Evolutionary conservation across 2,329 filamentous ascomycete species (phyloP), one percentile per base, ranked within the genome.

Genomic region (Aspergillus sp.): DNA sequence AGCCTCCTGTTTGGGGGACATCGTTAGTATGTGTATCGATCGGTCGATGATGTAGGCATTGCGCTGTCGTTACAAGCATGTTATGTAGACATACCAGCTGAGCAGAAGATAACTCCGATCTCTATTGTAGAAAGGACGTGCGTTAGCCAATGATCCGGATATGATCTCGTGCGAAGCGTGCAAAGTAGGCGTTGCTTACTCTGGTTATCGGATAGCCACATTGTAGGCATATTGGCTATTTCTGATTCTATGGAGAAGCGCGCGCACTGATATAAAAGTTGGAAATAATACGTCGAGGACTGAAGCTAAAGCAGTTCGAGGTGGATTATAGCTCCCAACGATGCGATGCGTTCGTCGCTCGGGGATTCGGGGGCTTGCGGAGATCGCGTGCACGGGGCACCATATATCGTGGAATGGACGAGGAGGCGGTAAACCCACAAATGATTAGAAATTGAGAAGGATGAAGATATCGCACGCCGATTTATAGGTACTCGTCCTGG

Each of bases 61-160:
- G 25, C 1, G 47, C 1, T 32, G 5, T 3, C 10, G 27, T n/a
- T n/a, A 10, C 19, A 36, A n/a, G 36, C 21, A 23, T 23, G n/a
- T 42, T 23, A 13, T 25, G 27, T 56, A 59, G 77, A 89, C 90
- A 69, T 89, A 96, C 93, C 94, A 73, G 92, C 94, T 73, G 92
- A 95, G 85, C 95, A 98, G 83, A 99, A 99, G 75, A 93, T 91
- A 64, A 97, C 93, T 70, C 95, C 95, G 72, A 98, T 90, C 80
- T 99, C 95, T 98, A 72, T 69, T 25, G 8, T 23, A 52, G n/a
- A 3, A n/a, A 52, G n/a, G 42, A 42, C 17, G 48, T 27, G 21
- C 17, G 55, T 74, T 62, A 73, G 68, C 63, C 38, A 57, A 54
- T 52, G 25, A 51, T 55, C 13, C 3, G 17, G 10, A 36, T 27